These are phyloP conservation scores for Candida gigantensis DNA, from an alignment of 1,139 yeast species.

Conservation along the genomic window DNA sequence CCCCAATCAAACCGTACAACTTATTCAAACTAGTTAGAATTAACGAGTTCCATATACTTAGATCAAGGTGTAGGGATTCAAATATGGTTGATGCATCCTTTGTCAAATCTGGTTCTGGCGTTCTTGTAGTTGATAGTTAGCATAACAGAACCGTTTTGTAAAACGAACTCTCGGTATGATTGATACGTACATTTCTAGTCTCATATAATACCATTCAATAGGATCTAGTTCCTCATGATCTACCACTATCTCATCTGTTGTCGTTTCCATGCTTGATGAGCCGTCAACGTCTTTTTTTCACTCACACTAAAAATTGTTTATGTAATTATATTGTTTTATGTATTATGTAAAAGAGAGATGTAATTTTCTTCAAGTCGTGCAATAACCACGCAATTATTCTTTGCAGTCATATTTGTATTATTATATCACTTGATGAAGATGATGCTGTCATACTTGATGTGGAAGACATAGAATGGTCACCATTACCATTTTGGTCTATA, in stretches of 20 bases:
- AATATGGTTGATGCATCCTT: not conserved
- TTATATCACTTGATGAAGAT: slow-evolving; percentile 13
- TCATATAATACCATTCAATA: slow-evolving; percentile 10
- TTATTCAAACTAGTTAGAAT: slow-evolving; percentile 27
- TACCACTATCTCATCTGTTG: not conserved
- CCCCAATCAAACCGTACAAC: slow-evolving; percentile 40
- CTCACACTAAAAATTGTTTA: not conserved
- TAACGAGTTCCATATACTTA: slow-evolving; percentile 34
- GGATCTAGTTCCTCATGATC: not conserved
- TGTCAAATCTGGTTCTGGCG: not conserved
- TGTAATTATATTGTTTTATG: not conserved
- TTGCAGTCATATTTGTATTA: slow-evolving; percentile 14
- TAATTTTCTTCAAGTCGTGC: too few species aligned
- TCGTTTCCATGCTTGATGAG: not conserved
- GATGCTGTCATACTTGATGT: too few species aligned
- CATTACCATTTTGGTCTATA: too few species aligned
- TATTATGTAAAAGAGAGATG: too few species aligned
- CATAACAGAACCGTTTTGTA: too few species aligned
- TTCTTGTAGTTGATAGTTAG: not conserved
- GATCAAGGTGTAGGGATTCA: slow-evolving; percentile 20
- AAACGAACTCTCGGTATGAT: not conserved
- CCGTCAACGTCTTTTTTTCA: not conserved
- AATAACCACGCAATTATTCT: too few species aligned
- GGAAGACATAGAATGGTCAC: too few species aligned
- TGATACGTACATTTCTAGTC: slow-evolving; percentile 13